phyloP scores from a whole-genome alignment of 2,329 filamentous ascomycete genomes.

The Rhynchosporium agropyri region DNA sequence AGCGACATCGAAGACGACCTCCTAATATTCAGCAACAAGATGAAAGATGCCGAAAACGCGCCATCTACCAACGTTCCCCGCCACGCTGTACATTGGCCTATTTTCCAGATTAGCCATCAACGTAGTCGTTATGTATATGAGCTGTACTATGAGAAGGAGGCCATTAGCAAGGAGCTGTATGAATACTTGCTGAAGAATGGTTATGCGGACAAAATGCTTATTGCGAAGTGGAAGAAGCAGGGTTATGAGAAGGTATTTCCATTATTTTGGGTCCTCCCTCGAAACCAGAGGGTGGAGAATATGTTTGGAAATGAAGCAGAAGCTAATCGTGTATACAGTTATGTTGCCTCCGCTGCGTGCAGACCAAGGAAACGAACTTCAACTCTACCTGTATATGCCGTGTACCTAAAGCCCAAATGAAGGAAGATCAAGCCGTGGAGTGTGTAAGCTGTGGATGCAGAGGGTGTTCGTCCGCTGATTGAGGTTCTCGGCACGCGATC shows the following conservation, averaged over 20 bases:
- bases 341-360: slow-evolving; percentile 93
- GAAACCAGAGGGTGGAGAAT: too few relatives aligned
- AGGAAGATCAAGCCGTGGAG: slow-evolving; percentile 86
- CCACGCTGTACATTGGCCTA: slow-evolving; percentile 93
- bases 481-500: not conserved
- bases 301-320: not conserved
- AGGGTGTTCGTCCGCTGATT: slow-evolving; percentile 87
- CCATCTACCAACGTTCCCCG: slow-evolving; percentile 77
- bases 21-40: slow-evolving; percentile 84
- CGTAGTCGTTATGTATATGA: slow-evolving; percentile 93
- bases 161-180: slow-evolving; percentile 88
- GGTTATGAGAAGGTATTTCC: slow-evolving; percentile 87
- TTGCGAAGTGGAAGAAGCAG: slow-evolving; percentile 99
- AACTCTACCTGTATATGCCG: slow-evolving; percentile 96
- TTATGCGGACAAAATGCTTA: slow-evolving; percentile 92
- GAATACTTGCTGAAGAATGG: slow-evolving; percentile 96
- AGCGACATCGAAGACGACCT: slow-evolving; percentile 86
- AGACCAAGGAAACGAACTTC: slow-evolving; percentile 99
- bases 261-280: too few relatives aligned
- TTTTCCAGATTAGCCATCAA: slow-evolving; percentile 96
- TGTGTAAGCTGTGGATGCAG: slow-evolving; percentile 95
- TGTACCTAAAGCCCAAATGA: slow-evolving; percentile 85
- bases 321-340: slow-evolving; percentile 55
- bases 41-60: slow-evolving; percentile 94
- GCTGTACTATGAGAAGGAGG: slow-evolving; percentile 96